Evolutionary conservation across 2,329 filamentous ascomycete species (phyloP), one percentile per base, ranked within the genome.

Genomic region (Zymoseptoria pseudotritici): DNA sequence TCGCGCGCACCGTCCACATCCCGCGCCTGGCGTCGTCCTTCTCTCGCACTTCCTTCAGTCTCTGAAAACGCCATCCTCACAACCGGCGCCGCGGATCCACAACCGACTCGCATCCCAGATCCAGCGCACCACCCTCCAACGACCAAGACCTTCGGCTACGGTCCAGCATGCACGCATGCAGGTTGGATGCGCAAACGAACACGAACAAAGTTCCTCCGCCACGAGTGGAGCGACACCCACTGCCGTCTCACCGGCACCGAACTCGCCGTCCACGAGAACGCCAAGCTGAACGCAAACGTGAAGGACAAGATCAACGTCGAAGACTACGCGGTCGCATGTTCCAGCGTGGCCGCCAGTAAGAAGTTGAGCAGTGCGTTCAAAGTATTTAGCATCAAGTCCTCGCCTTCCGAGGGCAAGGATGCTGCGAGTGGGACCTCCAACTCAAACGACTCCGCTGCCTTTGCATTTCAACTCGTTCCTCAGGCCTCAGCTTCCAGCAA

Each of bases 161-260:
- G 72, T 29, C 55, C 61, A 7, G 67, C 70, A 51, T 71, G 71
- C 62, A 72, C 65, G 26, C 90, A 92, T 74, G 84, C 89, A 55
- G 94, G 94, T 1, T 91, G 87, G 75, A 96, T 99, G 86, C 62
- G 61, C 53, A 96, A 96, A 81, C 96, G 96, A 81, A 90, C 93
- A 71, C 91, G 91, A 78, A 95, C 88, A 36, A 86, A 86, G 70
- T 86, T 96, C 79, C 83, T 96, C 62, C 89, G 91, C 51, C 90
- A 96, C 74, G 92, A 97, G 77, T 97, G 92, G 92, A 86, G 91
- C 70, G 90, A 95, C 73, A 88, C 91, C 67, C 94, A 93, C 78
- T 95, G 94, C 74, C 91, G 90, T 24, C 86, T 97, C 64, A 86
- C 86, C 53, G 79, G 78, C 65, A 80, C 79, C 0, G 73, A 76